A percentile compares a stretch with the other conserved stretches of the same genome.
Evolutionary conservation across 306 rosid genomes (phyloP).

Genomic region (Prinsepia uniflora): DNA sequence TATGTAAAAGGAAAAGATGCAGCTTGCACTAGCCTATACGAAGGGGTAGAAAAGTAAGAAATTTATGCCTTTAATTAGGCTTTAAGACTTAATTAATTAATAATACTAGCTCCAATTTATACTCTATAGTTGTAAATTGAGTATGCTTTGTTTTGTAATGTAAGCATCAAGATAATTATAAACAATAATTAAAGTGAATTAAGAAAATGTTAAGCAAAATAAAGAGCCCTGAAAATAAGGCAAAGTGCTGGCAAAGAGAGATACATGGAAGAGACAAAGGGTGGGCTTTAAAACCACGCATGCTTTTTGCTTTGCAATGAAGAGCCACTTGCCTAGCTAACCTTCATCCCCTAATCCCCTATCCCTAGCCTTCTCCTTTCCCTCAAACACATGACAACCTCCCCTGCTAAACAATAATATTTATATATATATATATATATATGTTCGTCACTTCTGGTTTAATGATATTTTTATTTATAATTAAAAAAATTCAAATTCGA

Average conservation of each 20-base stretch:
- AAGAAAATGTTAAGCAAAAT: conserved; percentile 1
- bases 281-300: conserved; percentile 58
- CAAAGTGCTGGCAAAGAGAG: conserved; percentile 49
- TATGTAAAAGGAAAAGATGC: neutral
- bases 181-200: no score
- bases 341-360: neutral
- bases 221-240: conserved; percentile 45
- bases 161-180: no score
- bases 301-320: conserved; percentile 45
- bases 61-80: neutral
- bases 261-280: conserved; percentile 53
- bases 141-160: no score
- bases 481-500: no score
- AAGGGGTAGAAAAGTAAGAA: neutral
- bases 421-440: no score
- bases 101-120: neutral
- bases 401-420: conserved; percentile 23
- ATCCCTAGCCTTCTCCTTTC: neutral
- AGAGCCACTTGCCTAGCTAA: conserved; percentile 25
- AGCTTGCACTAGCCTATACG: neutral
- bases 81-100: neutral
- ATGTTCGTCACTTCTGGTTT: no score
- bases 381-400: conserved; percentile 37
- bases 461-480: no score
- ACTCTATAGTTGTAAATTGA: neutral